Base-by-base conservation (phyloP, 345 rosid species). In the Aquilaria malaccensis region DNA sequence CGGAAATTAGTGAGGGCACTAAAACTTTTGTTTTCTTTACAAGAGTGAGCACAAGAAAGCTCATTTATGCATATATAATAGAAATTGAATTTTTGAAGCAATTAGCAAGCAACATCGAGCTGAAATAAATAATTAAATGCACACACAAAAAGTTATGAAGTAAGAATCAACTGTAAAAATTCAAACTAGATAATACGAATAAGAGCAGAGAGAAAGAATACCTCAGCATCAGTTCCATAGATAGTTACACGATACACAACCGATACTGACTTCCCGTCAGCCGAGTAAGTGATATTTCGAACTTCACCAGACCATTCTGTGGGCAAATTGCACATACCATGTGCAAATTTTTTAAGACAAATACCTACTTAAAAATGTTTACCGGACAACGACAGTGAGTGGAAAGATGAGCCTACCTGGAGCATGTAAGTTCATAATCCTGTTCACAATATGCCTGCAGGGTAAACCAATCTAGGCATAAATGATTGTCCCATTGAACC, bases 171-270 rank as follows among this genome's bases (percentile, higher is more conserved):
- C 46, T 14, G 37, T 13, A 7, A 22, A 37, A 37, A 37, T 37
- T 37, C 43, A 37, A 37, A 37, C 43, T 13, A 13, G 33, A 12
- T 13, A 43, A 57, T 49, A 49, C 31, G 4, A 43, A 60, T 59
- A 45, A 54, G 30, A 53, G 56, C 30, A 61, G n/a, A 50, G 30
- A 15, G 41, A 70, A 7, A 52, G 55, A 29, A 12, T 70, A 85
- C 97, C 97, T 87, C 97, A 70, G 97, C 95, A 76, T 89, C 95
- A 13, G 92, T 87, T 66, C 97, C 97, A 48, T 80, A 79, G 29
- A 89, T 74, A 11, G 95, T 87, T 14, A 89, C 92, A 0, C 95
- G 92, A 74, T 87, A 89, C 66, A 81, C 83, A 13, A 89, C 95
- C 59, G 95, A 79, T 6, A 89, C 92, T 32, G 88, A 71, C 69